Percentiles rank a stretch among this genome's conserved stretches.
phyloP scores from a whole-genome alignment of 2,329 filamentous ascomycete species.

The Neonectria punicea region DNA sequence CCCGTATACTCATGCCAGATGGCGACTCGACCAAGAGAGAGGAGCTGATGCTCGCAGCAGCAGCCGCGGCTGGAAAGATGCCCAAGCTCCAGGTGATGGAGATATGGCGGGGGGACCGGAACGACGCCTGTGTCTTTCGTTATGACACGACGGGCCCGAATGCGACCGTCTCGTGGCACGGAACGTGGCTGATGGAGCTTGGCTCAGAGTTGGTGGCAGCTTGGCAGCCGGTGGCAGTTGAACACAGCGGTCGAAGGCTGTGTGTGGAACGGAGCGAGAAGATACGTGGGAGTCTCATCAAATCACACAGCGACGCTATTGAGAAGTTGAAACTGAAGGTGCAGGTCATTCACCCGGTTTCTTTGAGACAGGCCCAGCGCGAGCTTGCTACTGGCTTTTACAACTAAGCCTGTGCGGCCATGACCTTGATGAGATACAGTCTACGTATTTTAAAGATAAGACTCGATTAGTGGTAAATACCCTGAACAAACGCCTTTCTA shows the following conservation, averaged over 20 bases:
- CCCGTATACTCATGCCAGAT: neutral
- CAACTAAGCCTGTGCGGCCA: neutral
- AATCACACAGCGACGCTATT: constrained; percentile 2
- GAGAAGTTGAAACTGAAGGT: constrained; percentile 6
- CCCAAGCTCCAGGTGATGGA: neutral
- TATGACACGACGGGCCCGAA: neutral
- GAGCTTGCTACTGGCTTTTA: neutral
- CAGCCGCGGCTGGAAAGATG: neutral
- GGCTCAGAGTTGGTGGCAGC: constrained; percentile 5
- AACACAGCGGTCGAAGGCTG: neutral
- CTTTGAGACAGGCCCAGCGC: neutral
- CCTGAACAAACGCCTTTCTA: neutral
- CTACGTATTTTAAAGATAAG: too few species aligned
- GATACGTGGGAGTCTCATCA: neutral
- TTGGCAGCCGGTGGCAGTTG: neutral
- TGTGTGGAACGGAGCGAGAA: neutral
- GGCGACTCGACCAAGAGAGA: neutral
- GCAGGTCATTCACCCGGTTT: neutral
- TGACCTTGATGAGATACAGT: too few species aligned
- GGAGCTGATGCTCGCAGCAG: neutral
- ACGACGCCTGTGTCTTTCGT: neutral
- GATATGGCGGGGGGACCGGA: neutral
- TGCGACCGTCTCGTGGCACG: neutral
- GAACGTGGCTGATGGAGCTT: constrained; percentile 1
- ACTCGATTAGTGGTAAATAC: neutral